Evolutionary conservation across 2,329 filamentous ascomycete genomes (phyloP), one percentile per base, ranked within the genome.

Genomic region (Colletotrichum magnum): DNA sequence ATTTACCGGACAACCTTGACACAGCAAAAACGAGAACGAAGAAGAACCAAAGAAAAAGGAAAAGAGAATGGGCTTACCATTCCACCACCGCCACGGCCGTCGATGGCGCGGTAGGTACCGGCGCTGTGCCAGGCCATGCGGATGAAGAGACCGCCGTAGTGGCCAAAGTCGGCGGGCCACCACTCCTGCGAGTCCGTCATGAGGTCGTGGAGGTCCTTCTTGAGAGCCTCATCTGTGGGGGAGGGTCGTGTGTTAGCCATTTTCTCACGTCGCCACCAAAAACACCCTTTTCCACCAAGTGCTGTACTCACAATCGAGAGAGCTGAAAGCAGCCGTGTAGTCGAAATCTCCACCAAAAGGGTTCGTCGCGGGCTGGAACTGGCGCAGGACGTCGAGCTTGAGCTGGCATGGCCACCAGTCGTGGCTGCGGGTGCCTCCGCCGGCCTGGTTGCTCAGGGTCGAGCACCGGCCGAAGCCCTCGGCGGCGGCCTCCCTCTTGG

Each of bases 121-220:
- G 93, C 89, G 73, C 90, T 90, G 85, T 94, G 93, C 93, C 93
- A 95, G 69, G 92, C 90, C 90, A 94, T 90, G 67, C 93, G 91
- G 77, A 95, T 86, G 79, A 95, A 94, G 32, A 94, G 86, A 79
- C 92, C 92, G 73, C 92, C 92, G 74, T 94, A 95, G 85, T 94
- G 91, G 64, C 92, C 92, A 76, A 92, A 93, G 78, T 95, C 93
- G 39, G 93, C 93, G 1, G 93, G 93, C 93, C 93, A 95, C 89
- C 88, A 94, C 48, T 93, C 90, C 81, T 94, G 90, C 2, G 92
- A 94, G 78, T 93, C 89, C 59, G 92, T 94, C 90, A 94, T 92
- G 75, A 94, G 77, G 18, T 82, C 84, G n/a, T 83, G 75, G 6
- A 95, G 81, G 77, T 95, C 93, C 81, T 92, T 90, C 89, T 94